Evolutionary conservation across 176 grass and related monocot genomes (phyloP).

Genomic region (Triticum dicoccoides): DNA sequence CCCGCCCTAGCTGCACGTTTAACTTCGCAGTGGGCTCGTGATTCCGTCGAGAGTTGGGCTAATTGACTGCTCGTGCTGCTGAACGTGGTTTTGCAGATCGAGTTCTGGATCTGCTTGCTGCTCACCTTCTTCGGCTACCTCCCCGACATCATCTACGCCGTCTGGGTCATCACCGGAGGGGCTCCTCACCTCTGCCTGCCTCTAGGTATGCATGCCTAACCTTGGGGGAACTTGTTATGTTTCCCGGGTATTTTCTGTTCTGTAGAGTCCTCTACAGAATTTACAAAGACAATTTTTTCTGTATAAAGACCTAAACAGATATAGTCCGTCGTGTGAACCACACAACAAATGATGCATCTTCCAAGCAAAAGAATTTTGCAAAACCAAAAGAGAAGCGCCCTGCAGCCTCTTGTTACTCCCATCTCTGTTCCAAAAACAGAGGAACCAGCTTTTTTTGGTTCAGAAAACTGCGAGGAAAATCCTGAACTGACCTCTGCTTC

Average conservation of each 20-base stretch:
- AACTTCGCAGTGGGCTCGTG: too few relatives aligned
- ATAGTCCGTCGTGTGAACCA: background rate
- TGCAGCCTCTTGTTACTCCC: background rate
- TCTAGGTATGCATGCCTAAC: background rate
- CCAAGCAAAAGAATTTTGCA: background rate
- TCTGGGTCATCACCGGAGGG: constrained; percentile 77
- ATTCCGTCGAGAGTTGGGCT: too few relatives aligned
- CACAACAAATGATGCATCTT: background rate
- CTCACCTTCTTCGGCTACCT: constrained; percentile 76
- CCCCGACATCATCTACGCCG: constrained; percentile 88
- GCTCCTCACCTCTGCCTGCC: too few relatives aligned
- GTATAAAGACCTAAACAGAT: too few relatives aligned
- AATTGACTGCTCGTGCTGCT: too few relatives aligned
- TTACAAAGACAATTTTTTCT: too few relatives aligned
- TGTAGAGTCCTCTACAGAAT: too few relatives aligned
- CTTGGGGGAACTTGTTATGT: too few relatives aligned
- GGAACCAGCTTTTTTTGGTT: background rate
- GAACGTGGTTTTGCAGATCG: constrained; percentile 38
- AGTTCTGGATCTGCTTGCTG: constrained; percentile 90
- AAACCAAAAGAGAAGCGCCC: background rate
- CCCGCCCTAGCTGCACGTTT: too few relatives aligned
- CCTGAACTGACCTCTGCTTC: background rate
- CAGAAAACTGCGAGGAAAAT: background rate
- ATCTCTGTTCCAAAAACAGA: too few relatives aligned
- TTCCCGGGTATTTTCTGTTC: too few relatives aligned